These are phyloP conservation scores for Starmerella bombi DNA, from an alignment of 805 yeast genomes.

Conservation along the genomic window DNA sequence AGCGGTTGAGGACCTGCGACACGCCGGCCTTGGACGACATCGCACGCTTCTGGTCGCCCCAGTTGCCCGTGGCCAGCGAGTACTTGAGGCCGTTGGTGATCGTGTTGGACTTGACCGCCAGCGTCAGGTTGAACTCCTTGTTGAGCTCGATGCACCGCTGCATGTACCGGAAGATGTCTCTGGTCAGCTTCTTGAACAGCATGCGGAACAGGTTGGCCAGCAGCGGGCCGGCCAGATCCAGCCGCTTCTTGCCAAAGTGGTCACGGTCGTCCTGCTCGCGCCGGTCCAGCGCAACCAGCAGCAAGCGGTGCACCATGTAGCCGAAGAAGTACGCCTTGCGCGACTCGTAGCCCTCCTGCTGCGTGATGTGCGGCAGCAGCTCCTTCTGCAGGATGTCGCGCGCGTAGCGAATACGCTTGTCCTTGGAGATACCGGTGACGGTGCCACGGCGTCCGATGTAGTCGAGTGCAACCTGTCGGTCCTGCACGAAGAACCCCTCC, in stretches of 20 bases:
- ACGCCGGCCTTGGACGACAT: slow-evolving; percentile 99
- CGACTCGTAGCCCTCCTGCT: slow-evolving; percentile 91
- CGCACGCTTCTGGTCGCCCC: slow-evolving; percentile 99
- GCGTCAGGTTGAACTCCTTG: slow-evolving; percentile 87
- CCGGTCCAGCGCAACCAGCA: slow-evolving; percentile 91
- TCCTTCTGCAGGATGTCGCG: slow-evolving; percentile 93
- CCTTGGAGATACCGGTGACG: slow-evolving; percentile 89
- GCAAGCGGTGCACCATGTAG: slow-evolving; percentile 90
- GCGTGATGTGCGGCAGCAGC: slow-evolving; percentile 92
- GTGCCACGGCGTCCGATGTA: slow-evolving; percentile 98
- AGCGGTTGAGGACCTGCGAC: slow-evolving; percentile 93
- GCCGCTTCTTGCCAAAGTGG: slow-evolving; percentile 96
- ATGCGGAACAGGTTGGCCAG: slow-evolving; percentile 91
- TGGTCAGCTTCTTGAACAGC: slow-evolving; percentile 84
- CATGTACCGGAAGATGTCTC: slow-evolving; percentile 95
- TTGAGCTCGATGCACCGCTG: slow-evolving; percentile 97
- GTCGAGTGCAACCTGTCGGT: slow-evolving; percentile 94
- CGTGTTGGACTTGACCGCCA: slow-evolving; percentile 94
- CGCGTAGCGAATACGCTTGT: slow-evolving; percentile 96
- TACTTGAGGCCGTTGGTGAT: slow-evolving; percentile 95
- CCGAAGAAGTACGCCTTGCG: slow-evolving; percentile 96
- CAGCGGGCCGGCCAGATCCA: slow-evolving; percentile 96
- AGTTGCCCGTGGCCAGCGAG: slow-evolving; percentile 97
- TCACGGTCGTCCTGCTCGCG: slow-evolving; percentile 98
- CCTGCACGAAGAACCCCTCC: slow-evolving; percentile 96